Evolutionary conservation across 768 basidiomycete species (phyloP), one percentile per base, ranked within the genome.

Genomic region (Lentinula sp.): DNA sequence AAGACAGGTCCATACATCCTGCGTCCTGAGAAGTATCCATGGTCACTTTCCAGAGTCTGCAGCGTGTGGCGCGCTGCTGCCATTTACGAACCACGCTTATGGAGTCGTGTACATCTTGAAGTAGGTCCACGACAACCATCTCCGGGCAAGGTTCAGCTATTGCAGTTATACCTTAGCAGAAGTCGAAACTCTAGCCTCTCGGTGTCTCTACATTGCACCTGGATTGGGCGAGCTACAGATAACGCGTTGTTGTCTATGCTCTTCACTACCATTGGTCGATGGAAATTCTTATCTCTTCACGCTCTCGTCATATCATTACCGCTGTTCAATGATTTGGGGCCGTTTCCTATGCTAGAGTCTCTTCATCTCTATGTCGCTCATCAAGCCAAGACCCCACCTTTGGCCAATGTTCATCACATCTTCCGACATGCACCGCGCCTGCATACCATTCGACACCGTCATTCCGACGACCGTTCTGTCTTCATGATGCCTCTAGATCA

Each of bases 1-100:
- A 54, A 54, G 53, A 54, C 53, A 5, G 53, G 53, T 39, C 53
- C 53, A 54, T 54, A 54, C n/a, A 54, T 54, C 20, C 53, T 54
- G 8, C 35, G 35, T 20, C 53, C 53, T 4, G 36, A 37, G 5
- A 36, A 18, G 18, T 54, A 54, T 20, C 53, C 53, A 5, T 54
- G 53, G 53, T 54, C 36, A 4, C 15, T 54, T 6, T 39, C 53
- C 36, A 36, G 35, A 36, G 20, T 54, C 36, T 54, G 53, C 6
- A n/a, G 53, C 18, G 9, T n/a, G 6, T 54, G 53, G 53, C 53
- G 53, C 8, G 6, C 16, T 18, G 53, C 53, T 37, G 53, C 53
- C 16, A 36, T 54, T 16, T 39, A 54, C 53, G 53, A 54, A 54
- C 36, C 53, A 6, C 36, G 37, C 13, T 23, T 54, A 35, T 54